phyloP scores from a whole-genome alignment of 2,329 filamentous ascomycete genomes.

The Hypomyces rosellus region DNA sequence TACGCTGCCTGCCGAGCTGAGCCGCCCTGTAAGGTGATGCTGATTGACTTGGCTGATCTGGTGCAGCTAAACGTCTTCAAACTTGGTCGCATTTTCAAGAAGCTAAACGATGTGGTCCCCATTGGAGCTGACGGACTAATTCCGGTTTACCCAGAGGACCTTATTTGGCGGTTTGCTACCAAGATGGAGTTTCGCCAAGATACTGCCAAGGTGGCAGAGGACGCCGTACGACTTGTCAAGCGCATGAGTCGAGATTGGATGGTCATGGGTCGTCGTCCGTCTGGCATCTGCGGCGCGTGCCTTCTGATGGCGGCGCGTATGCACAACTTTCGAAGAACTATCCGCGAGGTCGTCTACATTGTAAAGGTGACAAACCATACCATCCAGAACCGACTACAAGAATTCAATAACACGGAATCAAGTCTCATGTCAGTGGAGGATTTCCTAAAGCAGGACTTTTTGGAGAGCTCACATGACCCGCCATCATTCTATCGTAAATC shows the following conservation, averaged over 20 bases:
- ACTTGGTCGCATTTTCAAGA: conserved; percentile 84
- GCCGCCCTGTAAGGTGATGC: conserved; percentile 75
- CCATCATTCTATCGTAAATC: conserved; percentile 71
- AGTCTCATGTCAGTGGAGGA: conserved; percentile 82
- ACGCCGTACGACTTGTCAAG: conserved; percentile 79
- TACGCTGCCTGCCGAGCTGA: conserved; percentile 82
- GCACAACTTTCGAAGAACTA: conserved; percentile 93
- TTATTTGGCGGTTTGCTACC: conserved; percentile 85
- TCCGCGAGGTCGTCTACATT: conserved; percentile 94
- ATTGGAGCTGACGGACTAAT: conserved; percentile 59
- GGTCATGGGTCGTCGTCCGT: conserved; percentile 85
- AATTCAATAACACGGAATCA: conserved; percentile 83
- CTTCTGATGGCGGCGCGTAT: conserved; percentile 92
- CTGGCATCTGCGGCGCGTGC: conserved; percentile 89
- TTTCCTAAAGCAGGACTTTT: conserved; percentile 65
- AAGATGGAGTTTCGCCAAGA: conserved; percentile 85
- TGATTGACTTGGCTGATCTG: conserved; percentile 92
- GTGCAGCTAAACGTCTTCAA: conserved; percentile 82
- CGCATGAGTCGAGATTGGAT: conserved; percentile 98
- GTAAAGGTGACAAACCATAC: conserved; percentile 95
- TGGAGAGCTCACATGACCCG: conserved; percentile 72
- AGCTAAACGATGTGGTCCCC: conserved; percentile 64
- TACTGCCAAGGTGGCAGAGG: conserved; percentile 77
- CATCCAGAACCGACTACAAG: conserved; percentile 82
- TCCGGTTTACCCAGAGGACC: conserved; percentile 76